Base-by-base conservation (phyloP, 2,329 filamentous ascomycete species). In the Diplodia mutila region DNA sequence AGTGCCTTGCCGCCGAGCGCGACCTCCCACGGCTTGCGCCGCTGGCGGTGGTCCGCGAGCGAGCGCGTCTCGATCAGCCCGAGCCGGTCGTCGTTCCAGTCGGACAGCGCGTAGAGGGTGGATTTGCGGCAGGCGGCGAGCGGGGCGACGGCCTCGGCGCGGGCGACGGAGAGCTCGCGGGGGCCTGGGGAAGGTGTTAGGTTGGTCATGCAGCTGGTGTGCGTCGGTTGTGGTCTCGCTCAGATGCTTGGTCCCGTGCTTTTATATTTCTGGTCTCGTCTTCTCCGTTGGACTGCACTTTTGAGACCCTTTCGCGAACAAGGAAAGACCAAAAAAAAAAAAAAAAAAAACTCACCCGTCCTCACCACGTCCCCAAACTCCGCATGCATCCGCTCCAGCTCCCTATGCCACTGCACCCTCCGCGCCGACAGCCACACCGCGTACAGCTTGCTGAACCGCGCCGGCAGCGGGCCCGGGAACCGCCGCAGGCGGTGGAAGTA, bases 391-490 rank as follows among this genome's bases (percentile, higher is more conserved):
- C 48, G 2, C 37, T 59, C 18, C 37, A 59, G 3, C 54, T 74
- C 69, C 23, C 67, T 11, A 39, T 65, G 59, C 32, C 29, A 39
- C 59, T 46, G 42, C 32, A 61, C 49, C 34, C n/a, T 21, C 39
- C 25, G 46, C 37, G 34, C 48, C 34, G 55, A 61, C 55, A 46
- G 1, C 55, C 37, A 27, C 37, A 61, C 55, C 37, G 23, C 37
- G n/a, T 61, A 61, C 12, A 61, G 63, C n/a, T 68, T 74, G 1
- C 74, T 73, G 9, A 82, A 27, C 21, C 76, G 73, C 7, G 77
- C 76, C 27, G 66, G 67, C 53, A 72, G 73, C 7, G 80, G 80
- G n/a, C 77, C 77, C 1, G 77, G 76, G 29, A 79, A 76, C 4
- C 69, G 71, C 64, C 76, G 75, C 53, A 80, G 69, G 8, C 74